Evolutionary conservation across 2,329 filamentous ascomycete species (phyloP).

Genomic region (Colletotrichum sp.): DNA sequence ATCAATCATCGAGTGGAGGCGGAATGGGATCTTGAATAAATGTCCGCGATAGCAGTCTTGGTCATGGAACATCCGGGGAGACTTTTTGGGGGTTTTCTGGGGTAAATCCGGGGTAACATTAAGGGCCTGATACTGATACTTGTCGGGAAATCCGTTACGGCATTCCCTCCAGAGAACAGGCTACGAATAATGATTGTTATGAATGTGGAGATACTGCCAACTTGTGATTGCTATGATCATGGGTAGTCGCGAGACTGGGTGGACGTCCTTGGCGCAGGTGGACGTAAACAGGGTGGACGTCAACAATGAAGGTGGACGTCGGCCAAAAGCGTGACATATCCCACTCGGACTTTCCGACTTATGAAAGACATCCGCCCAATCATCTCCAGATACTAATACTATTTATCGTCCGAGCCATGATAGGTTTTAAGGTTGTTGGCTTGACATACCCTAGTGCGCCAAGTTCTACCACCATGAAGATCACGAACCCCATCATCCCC

Average conservation of each 20-base stretch:
- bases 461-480: not conserved
- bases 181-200: not conserved
- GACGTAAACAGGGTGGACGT: not conserved
- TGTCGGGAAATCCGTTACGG: not conserved
- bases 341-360: not conserved
- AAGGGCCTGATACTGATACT: not conserved
- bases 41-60: not conserved
- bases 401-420: not conserved
- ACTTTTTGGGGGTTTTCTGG: not conserved
- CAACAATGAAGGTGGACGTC: not conserved
- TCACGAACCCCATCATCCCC: slow-evolving; percentile 31
- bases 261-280: not conserved
- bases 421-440: not conserved
- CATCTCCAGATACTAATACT: not conserved
- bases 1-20: not conserved
- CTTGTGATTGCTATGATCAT: not conserved
- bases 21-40: not conserved
- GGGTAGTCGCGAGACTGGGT: not conserved
- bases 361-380: not conserved
- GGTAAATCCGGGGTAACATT: not conserved
- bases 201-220: not conserved
- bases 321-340: not conserved
- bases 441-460: not conserved
- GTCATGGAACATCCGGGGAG: not conserved
- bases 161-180: not conserved